Conservation (phyloP, 805 yeast species). For the Scheffersomyces coipomensis region DNA sequence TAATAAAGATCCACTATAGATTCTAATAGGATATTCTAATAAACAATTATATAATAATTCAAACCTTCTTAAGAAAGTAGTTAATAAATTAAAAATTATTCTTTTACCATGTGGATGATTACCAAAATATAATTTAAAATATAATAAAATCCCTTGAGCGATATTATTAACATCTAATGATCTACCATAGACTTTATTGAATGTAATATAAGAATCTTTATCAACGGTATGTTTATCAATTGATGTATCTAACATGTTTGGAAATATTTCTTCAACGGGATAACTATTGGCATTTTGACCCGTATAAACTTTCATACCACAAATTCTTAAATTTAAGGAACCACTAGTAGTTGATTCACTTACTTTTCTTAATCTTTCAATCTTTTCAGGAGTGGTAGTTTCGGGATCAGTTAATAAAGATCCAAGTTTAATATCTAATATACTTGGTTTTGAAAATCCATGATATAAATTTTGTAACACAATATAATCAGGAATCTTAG, state of each 20-base stretch:
- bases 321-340: conserved; percentile 67
- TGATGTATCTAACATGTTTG: conserved; percentile 14
- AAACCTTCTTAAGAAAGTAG: conserved; percentile 55
- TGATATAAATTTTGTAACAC: conserved; percentile 70
- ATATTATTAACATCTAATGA: conserved; percentile 44
- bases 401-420: conserved; percentile 61
- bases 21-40: conserved; percentile 57
- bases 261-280: conserved; percentile 6
- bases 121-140: conserved; percentile 35
- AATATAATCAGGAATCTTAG: conserved; percentile 35
- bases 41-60: conserved; percentile 67
- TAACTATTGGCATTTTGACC: conserved; percentile 11
- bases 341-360: conserved; percentile 80
- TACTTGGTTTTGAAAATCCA: conserved; percentile 64
- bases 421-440: conserved; percentile 86
- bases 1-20: conserved; percentile 71
- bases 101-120: conserved; percentile 20
- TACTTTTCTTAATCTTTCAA: conserved; percentile 58
- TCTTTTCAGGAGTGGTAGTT: conserved; percentile 57
- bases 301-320: conserved; percentile 74
- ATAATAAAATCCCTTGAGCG: conserved; percentile 43
- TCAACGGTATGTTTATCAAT: conserved; percentile 11
- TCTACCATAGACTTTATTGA: conserved; percentile 75
- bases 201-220: conserved; percentile 44
- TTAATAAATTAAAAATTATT: conserved; percentile 29